Base-by-base conservation (phyloP, 352 stramenopile genomes). In the Phytophthora meadii region DNA sequence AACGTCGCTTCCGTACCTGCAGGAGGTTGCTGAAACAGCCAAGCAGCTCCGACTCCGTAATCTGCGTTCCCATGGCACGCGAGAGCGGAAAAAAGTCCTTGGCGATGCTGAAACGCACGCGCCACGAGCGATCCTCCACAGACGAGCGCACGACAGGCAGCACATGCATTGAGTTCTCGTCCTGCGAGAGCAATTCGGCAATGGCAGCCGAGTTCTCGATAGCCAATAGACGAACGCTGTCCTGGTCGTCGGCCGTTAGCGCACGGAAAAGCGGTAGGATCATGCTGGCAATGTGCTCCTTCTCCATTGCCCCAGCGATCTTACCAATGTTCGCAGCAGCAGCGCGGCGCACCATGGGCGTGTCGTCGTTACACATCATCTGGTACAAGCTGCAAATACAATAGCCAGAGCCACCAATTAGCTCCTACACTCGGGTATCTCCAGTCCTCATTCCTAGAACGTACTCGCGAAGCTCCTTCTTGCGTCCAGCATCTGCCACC, bases 61-160 rank as follows among this genome's bases (percentile, higher is more conserved):
- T 92, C 69, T 93, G 83, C 40, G 61, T 70, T 54, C 82, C 87
- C 76, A 94, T 95, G 22, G 87, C 83, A 44, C 86, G 75, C 34
- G 86, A 92, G 7, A 94, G 81, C 47, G 88, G 88, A 45, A 90
- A 95, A 68, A 98, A 98, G 34, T 93, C 77, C 76, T 98, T 98
- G 15, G 94, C 89, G 50, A 98, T 88, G 76, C 95, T 98, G 65
- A 98, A 95, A 51, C 95, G 90, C 36, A 98, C 94, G 65, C 94
- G 84, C 95, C 95, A 97, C 79, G 68, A 98, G 65, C 85, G 89
- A 70, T 89, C 90, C 74, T 89, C 92, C 54, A 90, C 83, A 45
- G 72, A 94, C 62, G 73, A 79, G 48, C 86, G 84, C 42, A 94
- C 85, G 52, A 93, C 76, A 15, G 87, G 87, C 25, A 95, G 73